Evolutionary conservation across 1,139 yeast genomes (phyloP), one percentile per base, ranked within the genome.

Genomic region (Nakaseomyces delphensis): DNA sequence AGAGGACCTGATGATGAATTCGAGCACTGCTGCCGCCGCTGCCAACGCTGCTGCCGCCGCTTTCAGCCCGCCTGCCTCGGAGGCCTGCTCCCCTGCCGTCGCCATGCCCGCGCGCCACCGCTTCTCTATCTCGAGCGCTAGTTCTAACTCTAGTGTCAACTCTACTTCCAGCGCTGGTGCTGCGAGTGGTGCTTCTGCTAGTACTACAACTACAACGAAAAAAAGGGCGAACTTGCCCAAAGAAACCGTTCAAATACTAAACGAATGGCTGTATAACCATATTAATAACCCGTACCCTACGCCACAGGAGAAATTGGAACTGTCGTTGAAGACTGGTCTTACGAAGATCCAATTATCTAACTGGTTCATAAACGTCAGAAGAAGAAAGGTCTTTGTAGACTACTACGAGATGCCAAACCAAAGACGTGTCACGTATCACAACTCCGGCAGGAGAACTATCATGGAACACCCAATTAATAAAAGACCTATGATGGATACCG

Each of bases 301-400:
- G 48, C 84, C 89, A 41, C 82, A 83, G 50, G 96, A 89, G 57
- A 91, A 91, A 66, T 73, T 77, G 50, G 83, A 82, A 54, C 70
- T 91, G 51, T 77, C 87, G 71, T 69, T 74, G 54, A 74, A 77
- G 57, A 91, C 98, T 0, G 96, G 96, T 0, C 73, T 91, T 56
- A 83, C 89, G 48, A 79, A 84, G 62, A 95, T 87, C 53, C 98
- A 91, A 63, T 73, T 91, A 48, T 80, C 93, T 50, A 91, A 91
- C 62, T 91, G 98, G 97, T 91, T 91, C 60, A 91, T 91, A 56
- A 91, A 91, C 63, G 96, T 96, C 23, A 74, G 98, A 59, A 73
- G 97, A 58, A 71, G 98, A 56, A 81, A 85, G 61, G 76, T 86
- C 9, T 67, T 66, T 33, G 51, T 49, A 36, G 61, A 57, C 38